Evolutionary conservation across 805 yeast genomes (phyloP).

Genomic region (Metschnikowia aberdeeniae): DNA sequence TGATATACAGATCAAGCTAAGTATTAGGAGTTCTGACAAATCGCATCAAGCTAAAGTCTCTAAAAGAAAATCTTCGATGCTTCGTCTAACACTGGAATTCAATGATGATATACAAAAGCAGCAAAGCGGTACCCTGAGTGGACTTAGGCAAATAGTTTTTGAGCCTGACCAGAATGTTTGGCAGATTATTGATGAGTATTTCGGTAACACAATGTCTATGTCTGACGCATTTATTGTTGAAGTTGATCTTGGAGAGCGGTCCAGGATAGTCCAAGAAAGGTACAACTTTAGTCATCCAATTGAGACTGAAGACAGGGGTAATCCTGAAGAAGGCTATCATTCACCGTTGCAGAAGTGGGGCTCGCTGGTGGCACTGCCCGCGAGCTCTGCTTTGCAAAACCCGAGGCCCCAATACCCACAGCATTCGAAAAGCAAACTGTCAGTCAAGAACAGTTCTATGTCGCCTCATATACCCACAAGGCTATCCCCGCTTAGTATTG

Average conservation of each 20-base stretch:
- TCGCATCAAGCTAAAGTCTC: not conserved
- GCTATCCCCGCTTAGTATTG: constrained; percentile 2
- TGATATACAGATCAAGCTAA: constrained; percentile 40
- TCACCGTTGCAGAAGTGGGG: constrained; percentile 5
- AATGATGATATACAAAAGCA: constrained; percentile 2
- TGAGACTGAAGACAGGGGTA: not conserved
- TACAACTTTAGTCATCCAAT: not conserved
- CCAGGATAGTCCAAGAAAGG: not conserved
- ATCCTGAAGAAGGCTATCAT: not conserved
- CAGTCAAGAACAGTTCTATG: constrained; percentile 9
- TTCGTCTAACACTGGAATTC: constrained; percentile 8
- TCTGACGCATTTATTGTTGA: constrained; percentile 61
- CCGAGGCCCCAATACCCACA: constrained; percentile 33
- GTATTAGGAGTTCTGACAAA: constrained; percentile 4
- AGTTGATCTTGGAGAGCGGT: constrained; percentile 3
- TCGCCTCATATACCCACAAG: constrained; percentile 7
- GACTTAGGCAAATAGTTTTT: constrained; percentile 17
- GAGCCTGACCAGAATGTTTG: constrained; percentile 64
- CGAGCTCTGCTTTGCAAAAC: constrained; percentile 21
- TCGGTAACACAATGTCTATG: constrained; percentile 66
- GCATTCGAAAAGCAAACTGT: constrained; percentile 8
- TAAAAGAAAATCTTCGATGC: constrained; percentile 6
- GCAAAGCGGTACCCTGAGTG: not conserved
- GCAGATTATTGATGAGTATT: constrained; percentile 53
- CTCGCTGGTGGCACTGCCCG: not conserved